phyloP scores from a whole-genome alignment of 202 grass and related monocot genomes.

The Zoysia matrella region DNA sequence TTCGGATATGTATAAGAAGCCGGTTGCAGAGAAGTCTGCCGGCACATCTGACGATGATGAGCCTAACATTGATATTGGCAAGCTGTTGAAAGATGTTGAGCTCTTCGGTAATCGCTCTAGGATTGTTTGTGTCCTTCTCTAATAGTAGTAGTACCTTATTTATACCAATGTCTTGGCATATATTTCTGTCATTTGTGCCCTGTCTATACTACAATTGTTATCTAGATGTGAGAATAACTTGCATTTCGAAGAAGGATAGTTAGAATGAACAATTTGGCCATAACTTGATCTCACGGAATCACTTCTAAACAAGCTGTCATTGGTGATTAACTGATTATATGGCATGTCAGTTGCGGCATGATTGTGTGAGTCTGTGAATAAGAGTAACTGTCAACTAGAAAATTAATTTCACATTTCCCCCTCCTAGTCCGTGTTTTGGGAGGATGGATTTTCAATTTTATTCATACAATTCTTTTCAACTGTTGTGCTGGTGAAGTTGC shows the following conservation, averaged over 20 bases:
- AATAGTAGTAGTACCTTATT: background rate
- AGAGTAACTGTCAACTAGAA: background rate
- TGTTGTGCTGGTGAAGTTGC: slow-evolving; percentile 1
- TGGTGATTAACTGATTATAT: background rate
- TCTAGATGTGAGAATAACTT: background rate
- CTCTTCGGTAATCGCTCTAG: slow-evolving; percentile 64
- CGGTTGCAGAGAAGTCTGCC: slow-evolving; percentile 42
- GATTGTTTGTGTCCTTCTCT: background rate
- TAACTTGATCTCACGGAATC: background rate
- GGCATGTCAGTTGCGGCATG: background rate
- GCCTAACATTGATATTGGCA: slow-evolving; percentile 79
- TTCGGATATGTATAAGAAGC: slow-evolving; percentile 75
- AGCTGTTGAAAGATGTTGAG: slow-evolving; percentile 89
- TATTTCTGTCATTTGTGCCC: too few relatives aligned
- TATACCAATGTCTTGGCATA: background rate
- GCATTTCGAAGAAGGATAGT: background rate
- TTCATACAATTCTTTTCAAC: background rate
- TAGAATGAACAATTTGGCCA: background rate
- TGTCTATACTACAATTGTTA: background rate
- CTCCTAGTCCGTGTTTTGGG: slow-evolving; percentile 1
- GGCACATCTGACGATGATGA: slow-evolving; percentile 65
- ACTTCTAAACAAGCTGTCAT: background rate
- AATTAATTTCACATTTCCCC: background rate
- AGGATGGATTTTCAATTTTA: background rate
- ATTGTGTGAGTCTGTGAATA: background rate